Evolutionary conservation across 202 grass and related monocot genomes (phyloP).

Genomic region (Zoysia matrella): DNA sequence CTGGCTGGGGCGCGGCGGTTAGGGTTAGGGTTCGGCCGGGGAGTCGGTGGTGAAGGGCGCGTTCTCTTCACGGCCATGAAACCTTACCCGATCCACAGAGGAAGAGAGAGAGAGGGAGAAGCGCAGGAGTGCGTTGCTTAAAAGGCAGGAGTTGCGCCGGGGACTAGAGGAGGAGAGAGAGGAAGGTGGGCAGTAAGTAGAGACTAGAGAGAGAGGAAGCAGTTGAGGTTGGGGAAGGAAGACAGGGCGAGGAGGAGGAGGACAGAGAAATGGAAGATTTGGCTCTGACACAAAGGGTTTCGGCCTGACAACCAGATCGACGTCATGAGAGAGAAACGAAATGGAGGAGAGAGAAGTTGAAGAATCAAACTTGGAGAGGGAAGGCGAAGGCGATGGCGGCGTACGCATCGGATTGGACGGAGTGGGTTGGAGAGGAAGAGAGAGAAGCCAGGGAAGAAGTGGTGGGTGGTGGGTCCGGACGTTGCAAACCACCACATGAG

Average conservation of each 20-base stretch:
- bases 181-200: not conserved
- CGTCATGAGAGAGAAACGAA: not conserved
- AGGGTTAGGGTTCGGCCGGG: slow-evolving; percentile 64
- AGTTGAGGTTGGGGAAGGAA: slow-evolving; percentile 28
- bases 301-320: slow-evolving; percentile 6
- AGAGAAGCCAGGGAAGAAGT: not conserved
- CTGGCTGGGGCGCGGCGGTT: not conserved
- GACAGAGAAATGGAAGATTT: slow-evolving; percentile 45
- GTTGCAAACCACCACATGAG: slow-evolving; percentile 89
- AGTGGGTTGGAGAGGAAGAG: slow-evolving; percentile 22
- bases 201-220: not conserved
- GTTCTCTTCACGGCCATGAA: slow-evolving; percentile 65
- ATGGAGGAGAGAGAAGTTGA: too few species aligned
- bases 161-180: slow-evolving; percentile 37
- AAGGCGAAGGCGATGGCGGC: slow-evolving; percentile 29
- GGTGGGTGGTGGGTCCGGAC: slow-evolving; percentile 64
- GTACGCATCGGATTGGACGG: slow-evolving; percentile 2
- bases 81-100: not conserved
- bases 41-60: not conserved
- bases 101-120: not conserved
- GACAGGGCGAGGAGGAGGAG: slow-evolving; percentile 11
- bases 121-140: slow-evolving; percentile 42
- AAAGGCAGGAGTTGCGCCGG: slow-evolving; percentile 37
- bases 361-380: slow-evolving; percentile 7
- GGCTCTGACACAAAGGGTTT: slow-evolving; percentile 72